Evolutionary conservation across 2,329 filamentous ascomycete genomes (phyloP), one percentile per base, ranked within the genome.

Genomic region (Fusarium neocosmosporiellum): DNA sequence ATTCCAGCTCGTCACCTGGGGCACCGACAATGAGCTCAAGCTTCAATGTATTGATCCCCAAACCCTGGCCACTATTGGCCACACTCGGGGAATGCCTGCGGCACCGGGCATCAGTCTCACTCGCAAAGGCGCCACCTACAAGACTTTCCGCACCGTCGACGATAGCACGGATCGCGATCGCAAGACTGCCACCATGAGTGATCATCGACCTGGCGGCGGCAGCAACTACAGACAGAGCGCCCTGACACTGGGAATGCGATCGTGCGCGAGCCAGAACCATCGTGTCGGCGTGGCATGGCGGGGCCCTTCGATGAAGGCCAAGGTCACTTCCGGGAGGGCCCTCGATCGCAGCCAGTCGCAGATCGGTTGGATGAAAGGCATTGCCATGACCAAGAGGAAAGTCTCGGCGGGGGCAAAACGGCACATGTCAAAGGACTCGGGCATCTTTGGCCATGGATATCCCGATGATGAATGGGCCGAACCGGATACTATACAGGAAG

Each of bases 1-100:
- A 60, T 98, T 98, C 72, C 95, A 98, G 80, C 86, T 98, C 20
- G 94, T 98, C 0, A 95, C 95, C 0, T 98, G 95, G 95, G 95
- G 95, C 29, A 92, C 93, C 57, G 96, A 98, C 80, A 93, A 93
- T 73, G 90, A 95, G 77, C 85, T 98, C 33, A 91, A 93, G 57
- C 86, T 98, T 31, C 93, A 97, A 78, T 91, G 90, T 55, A 88
- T 95, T 22, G 88, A 94, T 43, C 84, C 89, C 1, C 84, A 90
- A 29, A 85, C 91, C 33, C 84, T 96, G 1, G 86, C 89, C 66
- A 86, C 88, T 2, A 92, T 97, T 18, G 94, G 94, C 4, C 93
- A 94, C 79, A 85, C 90, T 53, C 94, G 92, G 78, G 94, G 93
- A 6, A 87, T 86, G 59, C 87, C 87, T 5, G 89, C 92, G 22